phyloP scores from a whole-genome alignment of 805 yeast species.

The Ogataea pignaliae region DNA sequence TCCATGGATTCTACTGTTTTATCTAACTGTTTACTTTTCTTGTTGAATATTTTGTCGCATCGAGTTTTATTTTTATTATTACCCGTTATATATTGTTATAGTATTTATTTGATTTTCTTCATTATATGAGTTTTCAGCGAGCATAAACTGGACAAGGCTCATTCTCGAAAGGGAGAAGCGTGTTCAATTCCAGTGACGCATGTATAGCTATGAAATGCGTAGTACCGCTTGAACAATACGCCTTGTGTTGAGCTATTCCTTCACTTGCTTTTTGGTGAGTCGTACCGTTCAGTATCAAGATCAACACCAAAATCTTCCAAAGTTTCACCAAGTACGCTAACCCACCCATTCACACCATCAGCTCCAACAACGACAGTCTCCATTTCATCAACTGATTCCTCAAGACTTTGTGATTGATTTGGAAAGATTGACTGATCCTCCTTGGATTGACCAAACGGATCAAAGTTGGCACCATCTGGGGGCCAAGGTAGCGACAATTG shows the following conservation, averaged over 20 bases:
- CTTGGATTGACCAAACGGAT: slow-evolving; percentile 4
- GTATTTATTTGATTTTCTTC: not conserved
- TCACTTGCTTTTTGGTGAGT: slow-evolving; percentile 5
- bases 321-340: slow-evolving; percentile 77
- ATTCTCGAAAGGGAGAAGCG: no score
- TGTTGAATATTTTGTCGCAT: not conserved
- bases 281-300: slow-evolving; percentile 46
- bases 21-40: slow-evolving; percentile 1
- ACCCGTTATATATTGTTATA: not conserved
- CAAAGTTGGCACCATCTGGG: slow-evolving; percentile 63
- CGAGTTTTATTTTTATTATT: not conserved
- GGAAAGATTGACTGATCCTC: not conserved
- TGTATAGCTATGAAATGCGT: no score
- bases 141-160: no score
- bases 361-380: slow-evolving; percentile 8
- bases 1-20: not conserved
- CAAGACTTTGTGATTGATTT: not conserved
- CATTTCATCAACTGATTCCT: not conserved
- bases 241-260: not conserved
- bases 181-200: no score
- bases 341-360: slow-evolving; percentile 40
- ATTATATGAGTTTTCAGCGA: not conserved
- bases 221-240: no score
- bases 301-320: slow-evolving; percentile 89
- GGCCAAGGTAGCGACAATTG: slow-evolving; percentile 85